Conservation (phyloP, 768 basidiomycete species). For the Crepidotus variabilis region DNA sequence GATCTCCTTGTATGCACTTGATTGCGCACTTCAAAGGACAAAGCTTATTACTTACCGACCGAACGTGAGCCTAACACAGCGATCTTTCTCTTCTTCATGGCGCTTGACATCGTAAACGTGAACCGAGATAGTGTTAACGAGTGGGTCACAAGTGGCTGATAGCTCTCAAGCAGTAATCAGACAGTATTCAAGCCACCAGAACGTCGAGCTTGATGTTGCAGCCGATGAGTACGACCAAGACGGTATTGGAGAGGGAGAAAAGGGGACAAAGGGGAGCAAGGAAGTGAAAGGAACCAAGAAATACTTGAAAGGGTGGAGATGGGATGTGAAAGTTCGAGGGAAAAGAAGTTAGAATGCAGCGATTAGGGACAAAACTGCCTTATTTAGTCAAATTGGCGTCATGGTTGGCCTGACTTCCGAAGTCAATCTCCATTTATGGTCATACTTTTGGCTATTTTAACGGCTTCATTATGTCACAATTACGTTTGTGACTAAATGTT, state of each 20-base stretch:
- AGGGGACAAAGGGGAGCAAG: background rate
- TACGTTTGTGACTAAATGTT: too few species aligned
- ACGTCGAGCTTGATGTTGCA: background rate
- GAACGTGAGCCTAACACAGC: conserved; percentile 87
- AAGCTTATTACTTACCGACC: conserved; percentile 58
- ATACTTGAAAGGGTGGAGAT: background rate
- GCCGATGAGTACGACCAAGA: background rate
- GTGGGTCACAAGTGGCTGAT: background rate
- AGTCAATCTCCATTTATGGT: background rate
- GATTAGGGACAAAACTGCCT: background rate
- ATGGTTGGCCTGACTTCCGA: background rate
- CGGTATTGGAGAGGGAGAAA: background rate
- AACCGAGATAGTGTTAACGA: background rate
- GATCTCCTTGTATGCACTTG: background rate
- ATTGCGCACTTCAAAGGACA: background rate
- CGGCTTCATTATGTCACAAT: too few species aligned
- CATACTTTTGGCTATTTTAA: too few species aligned
- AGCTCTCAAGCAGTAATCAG: background rate
- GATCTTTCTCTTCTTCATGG: conserved; percentile 81
- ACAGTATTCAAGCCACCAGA: background rate
- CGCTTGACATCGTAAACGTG: conserved; percentile 12
- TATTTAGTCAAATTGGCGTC: background rate
- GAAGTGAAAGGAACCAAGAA: background rate
- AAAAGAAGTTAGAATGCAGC: conserved; percentile 6
- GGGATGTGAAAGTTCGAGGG: background rate